A percentile compares a stretch with the other conserved stretches of the same genome.
Evolutionary conservation across 2,329 filamentous ascomycete species (phyloP).

Genomic region (Diplodia mutila): DNA sequence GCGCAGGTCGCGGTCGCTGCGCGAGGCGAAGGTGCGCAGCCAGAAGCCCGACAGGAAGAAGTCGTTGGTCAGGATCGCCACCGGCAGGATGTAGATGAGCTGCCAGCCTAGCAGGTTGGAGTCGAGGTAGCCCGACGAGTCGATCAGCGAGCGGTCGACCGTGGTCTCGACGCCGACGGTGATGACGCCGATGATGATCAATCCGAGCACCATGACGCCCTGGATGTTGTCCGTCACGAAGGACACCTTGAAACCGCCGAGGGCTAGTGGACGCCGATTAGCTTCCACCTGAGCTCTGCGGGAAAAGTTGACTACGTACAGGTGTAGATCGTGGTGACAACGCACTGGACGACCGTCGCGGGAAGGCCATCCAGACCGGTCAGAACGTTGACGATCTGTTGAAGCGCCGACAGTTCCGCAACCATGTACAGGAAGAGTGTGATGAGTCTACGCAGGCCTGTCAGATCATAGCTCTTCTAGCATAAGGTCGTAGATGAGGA

Average conservation of each 20-base stretch:
- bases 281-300: slow-evolving; percentile 10
- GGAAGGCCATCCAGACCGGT: slow-evolving; percentile 76
- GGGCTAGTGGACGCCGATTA: slow-evolving; percentile 52
- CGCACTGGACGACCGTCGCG: slow-evolving; percentile 75
- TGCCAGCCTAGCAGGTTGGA: slow-evolving; percentile 78
- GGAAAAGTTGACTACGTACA: slow-evolving; percentile 54
- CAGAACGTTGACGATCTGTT: slow-evolving; percentile 74
- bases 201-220: slow-evolving; percentile 73
- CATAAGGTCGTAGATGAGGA: background rate
- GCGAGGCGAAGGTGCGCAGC: slow-evolving; percentile 47
- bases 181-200: slow-evolving; percentile 76
- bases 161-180: slow-evolving; percentile 76
- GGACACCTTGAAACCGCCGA: slow-evolving; percentile 82
- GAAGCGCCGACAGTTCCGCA: slow-evolving; percentile 77
- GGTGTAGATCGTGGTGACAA: slow-evolving; percentile 81
- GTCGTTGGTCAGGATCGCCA: slow-evolving; percentile 81
- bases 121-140: slow-evolving; percentile 69
- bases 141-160: slow-evolving; percentile 70
- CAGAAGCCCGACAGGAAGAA: slow-evolving; percentile 86
- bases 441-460: slow-evolving; percentile 56
- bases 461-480: background rate
- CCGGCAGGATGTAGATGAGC: slow-evolving; percentile 79
- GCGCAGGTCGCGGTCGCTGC: slow-evolving; percentile 54
- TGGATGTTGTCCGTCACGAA: slow-evolving; percentile 85
- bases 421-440: slow-evolving; percentile 89